Evolutionary conservation across 148 eudicot genomes (phyloP).

Genomic region (Chenopodium formosanum): DNA sequence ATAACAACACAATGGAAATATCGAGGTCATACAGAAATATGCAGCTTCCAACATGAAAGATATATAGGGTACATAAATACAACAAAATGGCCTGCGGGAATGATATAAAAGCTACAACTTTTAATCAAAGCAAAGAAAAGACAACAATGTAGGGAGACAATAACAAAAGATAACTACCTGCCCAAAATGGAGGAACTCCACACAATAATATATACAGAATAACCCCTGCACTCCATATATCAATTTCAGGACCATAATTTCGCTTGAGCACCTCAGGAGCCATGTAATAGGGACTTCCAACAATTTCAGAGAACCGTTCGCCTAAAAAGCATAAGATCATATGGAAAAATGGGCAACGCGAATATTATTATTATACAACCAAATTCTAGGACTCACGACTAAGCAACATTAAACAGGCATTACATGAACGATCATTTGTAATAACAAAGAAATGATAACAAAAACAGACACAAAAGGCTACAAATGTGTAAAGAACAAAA

Average conservation of each 20-base stretch:
- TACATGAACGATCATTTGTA: neutral
- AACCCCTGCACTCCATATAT: conserved; percentile 98
- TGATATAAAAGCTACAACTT: conserved; percentile 9
- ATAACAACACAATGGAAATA: neutral
- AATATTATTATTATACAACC: neutral
- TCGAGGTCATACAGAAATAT: neutral
- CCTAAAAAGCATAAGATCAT: conserved; percentile 37
- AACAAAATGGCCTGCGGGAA: neutral
- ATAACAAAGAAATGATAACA: neutral
- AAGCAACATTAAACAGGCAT: neutral
- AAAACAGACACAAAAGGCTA: neutral
- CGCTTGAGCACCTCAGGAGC: conserved; percentile 97
- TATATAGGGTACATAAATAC: neutral
- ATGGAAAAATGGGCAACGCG: neutral
- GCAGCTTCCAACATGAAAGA: conserved; percentile 1
- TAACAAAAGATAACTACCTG: conserved; percentile 46
- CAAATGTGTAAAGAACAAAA: neutral
- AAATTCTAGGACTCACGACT: neutral
- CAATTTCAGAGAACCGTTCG: conserved; percentile 90
- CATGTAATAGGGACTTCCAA: conserved; percentile 97
- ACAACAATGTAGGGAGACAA: conserved; percentile 7
- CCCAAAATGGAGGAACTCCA: conserved; percentile 99
- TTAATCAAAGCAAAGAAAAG: neutral
- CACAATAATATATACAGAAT: conserved; percentile 88
- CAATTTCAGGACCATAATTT: conserved; percentile 92